Evolutionary conservation across 116 monocot species (phyloP).

Genomic region (Papilionanthe hybrid): DNA sequence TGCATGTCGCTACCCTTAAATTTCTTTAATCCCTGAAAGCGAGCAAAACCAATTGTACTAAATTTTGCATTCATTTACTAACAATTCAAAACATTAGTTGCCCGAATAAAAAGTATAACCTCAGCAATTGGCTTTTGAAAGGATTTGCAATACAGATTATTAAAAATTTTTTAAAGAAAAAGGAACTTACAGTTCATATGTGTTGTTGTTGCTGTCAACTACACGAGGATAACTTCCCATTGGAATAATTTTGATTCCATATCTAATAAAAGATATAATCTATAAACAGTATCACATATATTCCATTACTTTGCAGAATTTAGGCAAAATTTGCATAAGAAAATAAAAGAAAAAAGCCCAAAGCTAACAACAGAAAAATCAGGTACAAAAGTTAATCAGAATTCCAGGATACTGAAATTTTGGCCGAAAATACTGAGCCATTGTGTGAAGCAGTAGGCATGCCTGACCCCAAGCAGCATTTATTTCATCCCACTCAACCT

Average conservation of each 20-base stretch:
- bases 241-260: constrained; percentile 87
- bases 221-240: constrained; percentile 98
- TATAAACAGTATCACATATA: not conserved
- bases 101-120: not conserved
- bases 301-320: not conserved
- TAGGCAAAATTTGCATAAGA: not conserved
- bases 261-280: constrained; percentile 44
- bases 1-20: not conserved
- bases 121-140: not conserved
- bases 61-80: not conserved
- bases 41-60: not conserved
- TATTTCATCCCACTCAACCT: constrained; percentile 99
- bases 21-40: not conserved
- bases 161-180: not conserved
- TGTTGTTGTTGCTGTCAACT: constrained; percentile 67
- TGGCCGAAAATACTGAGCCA: constrained; percentile 80
- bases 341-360: not conserved
- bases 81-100: not conserved
- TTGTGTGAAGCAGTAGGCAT: constrained; percentile 85
- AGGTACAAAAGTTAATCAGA: not conserved
- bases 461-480: constrained; percentile 99
- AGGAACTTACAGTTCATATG: constrained; percentile 79
- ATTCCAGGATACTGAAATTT: constrained; percentile 84
- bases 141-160: not conserved
- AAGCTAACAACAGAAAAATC: not conserved